Evolutionary conservation across 2,329 filamentous ascomycete genomes (phyloP).

Genomic region (Aspergillus sp.): DNA sequence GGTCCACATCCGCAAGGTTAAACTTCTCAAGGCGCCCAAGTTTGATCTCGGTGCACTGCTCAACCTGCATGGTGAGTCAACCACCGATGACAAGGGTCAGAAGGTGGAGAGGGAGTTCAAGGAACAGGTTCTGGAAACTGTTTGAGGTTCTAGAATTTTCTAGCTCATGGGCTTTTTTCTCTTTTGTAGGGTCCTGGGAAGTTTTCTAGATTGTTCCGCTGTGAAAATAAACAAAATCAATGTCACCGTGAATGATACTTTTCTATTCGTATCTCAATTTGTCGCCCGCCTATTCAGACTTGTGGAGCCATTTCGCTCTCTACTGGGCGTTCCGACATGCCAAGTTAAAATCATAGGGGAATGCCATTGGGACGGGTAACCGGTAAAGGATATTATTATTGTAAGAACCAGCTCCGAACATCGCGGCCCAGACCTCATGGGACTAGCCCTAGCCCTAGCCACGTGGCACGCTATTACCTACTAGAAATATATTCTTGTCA

Average conservation of each 20-base stretch:
- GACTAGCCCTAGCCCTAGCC: too few species aligned
- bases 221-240: constrained; percentile 9
- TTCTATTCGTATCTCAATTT: neutral
- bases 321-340: too few species aligned
- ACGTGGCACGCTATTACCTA: too few species aligned
- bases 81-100: constrained; percentile 92
- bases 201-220: constrained; percentile 3
- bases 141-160: constrained; percentile 70
- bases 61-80: constrained; percentile 95
- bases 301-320: too few species aligned
- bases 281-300: too few species aligned
- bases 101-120: constrained; percentile 99
- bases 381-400: too few species aligned
- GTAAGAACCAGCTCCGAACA: too few species aligned
- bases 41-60: constrained; percentile 97
- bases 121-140: constrained; percentile 90
- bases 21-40: constrained; percentile 98
- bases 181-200: neutral
- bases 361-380: too few species aligned
- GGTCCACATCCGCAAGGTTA: constrained; percentile 99
- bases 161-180: constrained; percentile 73
- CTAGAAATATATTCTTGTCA: too few species aligned
- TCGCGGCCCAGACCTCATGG: too few species aligned
- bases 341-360: too few species aligned
- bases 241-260: constrained; percentile 12